A percentile compares a stretch with the other conserved stretches of the same genome.
These are phyloP conservation scores for Curvularia verruculosa DNA, from an alignment of 2,329 filamentous ascomycete species.

Conservation along the genomic window DNA sequence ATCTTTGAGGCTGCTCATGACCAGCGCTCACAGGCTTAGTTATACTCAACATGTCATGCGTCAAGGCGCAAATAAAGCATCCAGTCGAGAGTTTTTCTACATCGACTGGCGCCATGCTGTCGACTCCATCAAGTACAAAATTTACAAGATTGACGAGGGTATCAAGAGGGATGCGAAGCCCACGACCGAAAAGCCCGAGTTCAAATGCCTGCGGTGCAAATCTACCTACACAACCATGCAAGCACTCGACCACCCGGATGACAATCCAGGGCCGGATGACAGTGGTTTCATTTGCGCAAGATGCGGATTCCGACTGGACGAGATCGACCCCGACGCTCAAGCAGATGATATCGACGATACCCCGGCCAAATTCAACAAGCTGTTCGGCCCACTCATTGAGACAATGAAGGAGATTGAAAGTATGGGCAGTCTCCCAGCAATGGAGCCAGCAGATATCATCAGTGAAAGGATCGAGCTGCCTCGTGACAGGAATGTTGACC, in stretches of 20 bases:
- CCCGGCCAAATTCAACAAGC: slow-evolving; percentile 67
- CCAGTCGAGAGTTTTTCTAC: slow-evolving; percentile 93
- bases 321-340: slow-evolving; percentile 36
- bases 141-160: slow-evolving; percentile 85
- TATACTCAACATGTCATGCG: slow-evolving; percentile 77
- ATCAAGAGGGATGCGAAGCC: slow-evolving; percentile 84
- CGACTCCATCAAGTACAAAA: slow-evolving; percentile 93
- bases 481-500: slow-evolving; percentile 69
- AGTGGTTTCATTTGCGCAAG: slow-evolving; percentile 79
- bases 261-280: slow-evolving; percentile 53
- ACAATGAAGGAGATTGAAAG: slow-evolving; percentile 68
- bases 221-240: slow-evolving; percentile 90
- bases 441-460: slow-evolving; percentile 73
- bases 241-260: slow-evolving; percentile 76
- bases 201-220: slow-evolving; percentile 80
- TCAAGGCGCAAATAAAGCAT: slow-evolving; percentile 80
- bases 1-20: slow-evolving; percentile 5
- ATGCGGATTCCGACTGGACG: slow-evolving; percentile 67
- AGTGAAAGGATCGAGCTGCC: slow-evolving; percentile 67
- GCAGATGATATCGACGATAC: slow-evolving; percentile 49
- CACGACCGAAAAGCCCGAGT: slow-evolving; percentile 85
- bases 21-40: slow-evolving; percentile 49
- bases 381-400: slow-evolving; percentile 75
- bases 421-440: slow-evolving; percentile 77
- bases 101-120: slow-evolving; percentile 94